These are phyloP conservation scores for Colletotrichum agaves DNA, from an alignment of 2,329 filamentous ascomycete genomes.

Conservation along the genomic window DNA sequence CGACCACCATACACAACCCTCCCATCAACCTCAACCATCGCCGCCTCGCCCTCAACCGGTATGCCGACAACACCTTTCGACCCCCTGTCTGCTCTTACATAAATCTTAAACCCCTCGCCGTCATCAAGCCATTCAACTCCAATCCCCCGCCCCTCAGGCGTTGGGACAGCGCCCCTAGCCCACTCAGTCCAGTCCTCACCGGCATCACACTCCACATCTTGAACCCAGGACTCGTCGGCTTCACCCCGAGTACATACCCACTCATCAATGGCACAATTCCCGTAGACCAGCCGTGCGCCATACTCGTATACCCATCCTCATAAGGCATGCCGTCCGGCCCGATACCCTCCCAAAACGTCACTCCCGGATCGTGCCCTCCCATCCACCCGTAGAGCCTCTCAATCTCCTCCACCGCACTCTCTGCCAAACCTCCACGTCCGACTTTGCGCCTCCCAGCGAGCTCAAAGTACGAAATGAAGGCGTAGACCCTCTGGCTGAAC, in stretches of 20 bases:
- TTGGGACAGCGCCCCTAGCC: constrained; percentile 56
- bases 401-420: constrained; percentile 56
- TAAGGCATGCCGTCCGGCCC: constrained; percentile 55
- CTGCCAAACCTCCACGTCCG: constrained; percentile 40
- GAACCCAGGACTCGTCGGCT: constrained; percentile 57
- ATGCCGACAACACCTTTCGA: constrained; percentile 45
- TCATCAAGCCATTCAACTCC: constrained; percentile 50
- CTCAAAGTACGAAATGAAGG: constrained; percentile 65
- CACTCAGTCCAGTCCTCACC: constrained; percentile 49
- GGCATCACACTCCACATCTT: constrained; percentile 53
- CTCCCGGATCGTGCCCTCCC: constrained; percentile 55
- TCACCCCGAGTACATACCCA: constrained; percentile 59
- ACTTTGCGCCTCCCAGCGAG: constrained; percentile 58
- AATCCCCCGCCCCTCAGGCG: constrained; percentile 50
- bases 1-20: constrained; percentile 31
- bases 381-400: constrained; percentile 62
- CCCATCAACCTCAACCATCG: constrained; percentile 39
- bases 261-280: constrained; percentile 59
- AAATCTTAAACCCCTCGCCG: constrained; percentile 42
- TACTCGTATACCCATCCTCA: constrained; percentile 57
- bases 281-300: constrained; percentile 63
- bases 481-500: constrained; percentile 59
- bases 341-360: constrained; percentile 64
- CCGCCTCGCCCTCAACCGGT: constrained; percentile 35
- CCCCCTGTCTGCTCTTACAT: constrained; percentile 45